Evolutionary conservation across 768 basidiomycete species (phyloP).

Genomic region (Amanita muscaria): DNA sequence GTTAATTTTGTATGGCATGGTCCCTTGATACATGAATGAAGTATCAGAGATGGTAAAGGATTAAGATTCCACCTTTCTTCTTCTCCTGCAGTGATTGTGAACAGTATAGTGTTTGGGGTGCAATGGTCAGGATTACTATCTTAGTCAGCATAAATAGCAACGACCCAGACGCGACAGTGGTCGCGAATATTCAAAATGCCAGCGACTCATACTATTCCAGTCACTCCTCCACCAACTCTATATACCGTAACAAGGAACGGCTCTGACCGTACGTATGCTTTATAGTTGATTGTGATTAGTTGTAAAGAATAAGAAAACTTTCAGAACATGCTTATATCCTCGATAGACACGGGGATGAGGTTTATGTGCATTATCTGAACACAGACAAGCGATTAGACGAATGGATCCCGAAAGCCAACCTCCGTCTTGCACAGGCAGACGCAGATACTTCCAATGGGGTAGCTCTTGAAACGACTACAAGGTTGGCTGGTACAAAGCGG

Average conservation of each 20-base stretch:
- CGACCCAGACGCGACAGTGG: no score
- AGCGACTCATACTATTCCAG: constrained; percentile 20
- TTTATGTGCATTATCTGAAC: constrained; percentile 67
- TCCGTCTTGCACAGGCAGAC: constrained; percentile 19
- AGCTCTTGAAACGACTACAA: constrained; percentile 4
- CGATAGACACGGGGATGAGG: constrained; percentile 39
- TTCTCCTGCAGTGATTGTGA: no score
- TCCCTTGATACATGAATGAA: no score
- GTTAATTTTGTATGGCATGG: no score
- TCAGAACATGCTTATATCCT: constrained; percentile 45
- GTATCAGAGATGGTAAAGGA: no score
- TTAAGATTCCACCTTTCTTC: no score
- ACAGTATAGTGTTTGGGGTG: no score
- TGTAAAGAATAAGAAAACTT: constrained; percentile 9
- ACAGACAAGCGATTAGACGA: constrained; percentile 69
- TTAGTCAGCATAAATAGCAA: no score
- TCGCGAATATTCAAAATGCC: constrained; percentile 18
- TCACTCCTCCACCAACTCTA: constrained; percentile 18
- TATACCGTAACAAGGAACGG: constrained; percentile 28
- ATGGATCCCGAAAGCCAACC: constrained; percentile 47
- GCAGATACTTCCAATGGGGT: constrained; percentile 24
- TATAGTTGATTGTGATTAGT: constrained; percentile 8
- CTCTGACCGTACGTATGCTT: constrained; percentile 19
- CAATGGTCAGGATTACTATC: no score
- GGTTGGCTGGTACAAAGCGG: constrained; percentile 9